Base-by-base conservation (phyloP, 805 yeast genomes). In the Starmerella geochares region DNA sequence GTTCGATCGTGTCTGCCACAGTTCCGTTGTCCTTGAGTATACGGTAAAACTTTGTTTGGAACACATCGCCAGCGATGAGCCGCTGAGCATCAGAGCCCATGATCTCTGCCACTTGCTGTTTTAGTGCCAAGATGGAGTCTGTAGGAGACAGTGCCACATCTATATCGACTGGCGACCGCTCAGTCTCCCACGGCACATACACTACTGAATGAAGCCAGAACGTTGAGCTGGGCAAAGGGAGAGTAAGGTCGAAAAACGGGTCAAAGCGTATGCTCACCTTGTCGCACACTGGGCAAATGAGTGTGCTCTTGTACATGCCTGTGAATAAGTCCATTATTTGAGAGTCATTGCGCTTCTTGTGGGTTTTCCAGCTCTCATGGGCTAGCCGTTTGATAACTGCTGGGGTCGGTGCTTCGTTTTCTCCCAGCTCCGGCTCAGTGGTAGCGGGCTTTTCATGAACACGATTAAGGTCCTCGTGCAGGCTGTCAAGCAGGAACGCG, bases 381-480 rank as follows among this genome's bases (percentile, higher is more conserved):
- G 96, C 95, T 42, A 92, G 68, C 23, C 71, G 67, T n/a, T 64
- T 66, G 10, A 88, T 74, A 2, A 65, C 65, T 7, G 77, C 79
- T 0, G 67, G 65, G 60, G 83, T 76, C 37, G 71, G 68, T 2
- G 78, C 74, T 59, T 78, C 78, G 31, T 76, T 81, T 32, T 79
- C 85, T 11, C 75, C 67, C 3, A 71, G 60, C 60, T 86, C 95
- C 0, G 97, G 96, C 60, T 86, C 86, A 59, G 86, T 95, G 7
- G 86, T 77, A 56, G 81, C 81, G 0, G 97, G 97, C 62, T 92
- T 92, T 32, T 83, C 69, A 8, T 76, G 62, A 25, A 90, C 81
- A 49, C 96, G 72, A 61, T 92, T 92, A 55, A 90, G 71, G 66
- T 90, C 97, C 65, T 90, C 96, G 62, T 90, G 96, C 32, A 90